Percentiles rank a stretch among this genome's conserved stretches.
Conservation (phyloP, 805 yeast species). For the Pichia kluyveri region DNA sequence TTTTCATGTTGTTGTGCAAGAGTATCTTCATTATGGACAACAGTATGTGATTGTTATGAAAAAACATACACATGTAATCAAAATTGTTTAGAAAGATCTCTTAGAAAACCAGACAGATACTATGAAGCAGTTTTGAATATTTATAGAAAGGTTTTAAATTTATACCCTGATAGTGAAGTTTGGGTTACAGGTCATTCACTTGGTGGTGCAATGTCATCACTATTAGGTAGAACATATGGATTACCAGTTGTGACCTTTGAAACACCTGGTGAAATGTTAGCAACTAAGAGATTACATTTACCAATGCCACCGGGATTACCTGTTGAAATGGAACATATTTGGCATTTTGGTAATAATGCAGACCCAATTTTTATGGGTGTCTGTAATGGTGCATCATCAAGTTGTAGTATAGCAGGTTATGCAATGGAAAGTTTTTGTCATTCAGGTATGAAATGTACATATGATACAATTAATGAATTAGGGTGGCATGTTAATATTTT, state of each 20-base stretch:
- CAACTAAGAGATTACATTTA: constrained; percentile 74
- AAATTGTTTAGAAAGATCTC: constrained; percentile 70
- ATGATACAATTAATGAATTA: constrained; percentile 79
- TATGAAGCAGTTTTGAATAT: constrained; percentile 73
- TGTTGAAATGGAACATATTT: constrained; percentile 64
- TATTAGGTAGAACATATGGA: constrained; percentile 85
- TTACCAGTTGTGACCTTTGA: constrained; percentile 85
- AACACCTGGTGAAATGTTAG: constrained; percentile 86
- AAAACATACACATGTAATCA: constrained; percentile 83
- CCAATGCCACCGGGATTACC: constrained; percentile 93
- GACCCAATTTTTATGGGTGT: constrained; percentile 97
- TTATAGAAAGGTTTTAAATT: constrained; percentile 55
- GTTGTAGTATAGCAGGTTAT: constrained; percentile 88
- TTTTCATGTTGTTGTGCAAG: constrained; percentile 97
- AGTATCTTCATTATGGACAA: constrained; percentile 82
- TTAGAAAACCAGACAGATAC: constrained; percentile 68
- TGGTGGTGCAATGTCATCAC: constrained; percentile 79
- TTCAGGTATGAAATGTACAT: constrained; percentile 77
- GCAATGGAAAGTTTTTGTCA: constrained; percentile 97
- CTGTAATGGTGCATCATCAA: constrained; percentile 85
- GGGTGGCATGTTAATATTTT: constrained; percentile 88
- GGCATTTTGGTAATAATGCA: constrained; percentile 96
- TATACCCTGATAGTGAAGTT: constrained; percentile 64
- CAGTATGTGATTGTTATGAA: constrained; percentile 90
- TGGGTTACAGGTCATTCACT: constrained; percentile 96